phyloP scores from a whole-genome alignment of 2,329 filamentous ascomycete genomes.

The Alternaria sp. region DNA sequence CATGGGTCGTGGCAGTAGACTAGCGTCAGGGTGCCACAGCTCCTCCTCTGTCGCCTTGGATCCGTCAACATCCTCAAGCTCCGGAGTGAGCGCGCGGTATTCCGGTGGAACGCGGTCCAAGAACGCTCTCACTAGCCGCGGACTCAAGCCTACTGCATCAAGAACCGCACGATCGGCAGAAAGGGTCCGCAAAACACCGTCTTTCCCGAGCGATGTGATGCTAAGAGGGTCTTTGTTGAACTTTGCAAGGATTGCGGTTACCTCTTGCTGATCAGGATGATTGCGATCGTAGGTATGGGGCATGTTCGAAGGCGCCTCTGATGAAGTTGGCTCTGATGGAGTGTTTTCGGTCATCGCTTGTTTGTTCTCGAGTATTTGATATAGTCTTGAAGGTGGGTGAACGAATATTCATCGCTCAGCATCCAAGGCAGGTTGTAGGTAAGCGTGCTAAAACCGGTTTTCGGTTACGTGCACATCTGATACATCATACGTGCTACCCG shows the following conservation, averaged over 20 bases:
- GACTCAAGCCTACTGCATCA: neutral
- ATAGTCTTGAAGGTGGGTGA: neutral
- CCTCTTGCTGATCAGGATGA: neutral
- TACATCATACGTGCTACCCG: too few relatives aligned
- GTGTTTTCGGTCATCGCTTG: neutral
- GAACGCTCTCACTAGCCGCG: neutral
- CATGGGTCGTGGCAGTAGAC: neutral
- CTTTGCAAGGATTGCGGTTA: neutral
- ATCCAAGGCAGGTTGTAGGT: rapidly evolving
- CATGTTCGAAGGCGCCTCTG: neutral
- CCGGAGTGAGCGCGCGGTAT: neutral
- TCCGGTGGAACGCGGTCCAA: neutral
- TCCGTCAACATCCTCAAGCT: neutral
- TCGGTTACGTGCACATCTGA: neutral
- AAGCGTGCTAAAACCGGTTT: neutral
- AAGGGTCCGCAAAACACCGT: neutral
- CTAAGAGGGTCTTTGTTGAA: neutral
- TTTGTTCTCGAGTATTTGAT: rapidly evolving
- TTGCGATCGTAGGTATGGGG: neutral
- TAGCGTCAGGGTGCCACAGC: neutral
- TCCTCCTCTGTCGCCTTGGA: neutral
- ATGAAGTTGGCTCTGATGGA: neutral
- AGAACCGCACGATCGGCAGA: neutral
- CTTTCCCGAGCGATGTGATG: neutral
- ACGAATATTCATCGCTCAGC: neutral